phyloP scores from a whole-genome alignment of 2,329 filamentous ascomycete species.

The Botryotinia calthae region DNA sequence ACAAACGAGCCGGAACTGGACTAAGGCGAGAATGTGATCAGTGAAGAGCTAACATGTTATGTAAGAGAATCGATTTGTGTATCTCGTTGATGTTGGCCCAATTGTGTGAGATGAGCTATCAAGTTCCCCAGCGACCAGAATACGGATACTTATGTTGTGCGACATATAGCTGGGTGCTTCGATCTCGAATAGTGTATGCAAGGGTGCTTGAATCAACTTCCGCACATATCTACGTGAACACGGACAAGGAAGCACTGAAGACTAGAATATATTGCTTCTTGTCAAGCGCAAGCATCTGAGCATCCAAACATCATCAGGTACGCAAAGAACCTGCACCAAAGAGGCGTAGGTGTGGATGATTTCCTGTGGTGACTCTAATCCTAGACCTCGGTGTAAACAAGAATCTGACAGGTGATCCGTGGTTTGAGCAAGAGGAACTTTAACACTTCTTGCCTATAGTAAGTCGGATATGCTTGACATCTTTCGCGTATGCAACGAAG shows the following conservation, averaged over 20 bases:
- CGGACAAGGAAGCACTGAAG: not conserved
- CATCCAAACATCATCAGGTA: not conserved
- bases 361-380: not conserved
- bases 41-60: not conserved
- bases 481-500: not conserved
- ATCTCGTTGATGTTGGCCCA: not conserved
- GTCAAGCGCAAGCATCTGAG: not conserved
- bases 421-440: not conserved
- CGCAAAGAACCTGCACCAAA: not conserved
- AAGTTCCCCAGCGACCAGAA: not conserved
- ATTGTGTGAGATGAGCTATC: not conserved
- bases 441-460: not conserved
- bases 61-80: not conserved
- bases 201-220: not conserved
- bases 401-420: not conserved
- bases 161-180: not conserved
- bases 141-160: not conserved
- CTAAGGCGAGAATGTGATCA: not conserved
- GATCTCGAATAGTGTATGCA: not conserved
- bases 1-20: no score
- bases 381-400: not conserved
- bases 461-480: not conserved
- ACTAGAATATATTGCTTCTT: not conserved
- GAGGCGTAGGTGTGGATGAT: not conserved
- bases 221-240: not conserved